These are phyloP conservation scores for Letharia columbiana DNA, from an alignment of 495 filamentous ascomycete species.

Conservation along the genomic window DNA sequence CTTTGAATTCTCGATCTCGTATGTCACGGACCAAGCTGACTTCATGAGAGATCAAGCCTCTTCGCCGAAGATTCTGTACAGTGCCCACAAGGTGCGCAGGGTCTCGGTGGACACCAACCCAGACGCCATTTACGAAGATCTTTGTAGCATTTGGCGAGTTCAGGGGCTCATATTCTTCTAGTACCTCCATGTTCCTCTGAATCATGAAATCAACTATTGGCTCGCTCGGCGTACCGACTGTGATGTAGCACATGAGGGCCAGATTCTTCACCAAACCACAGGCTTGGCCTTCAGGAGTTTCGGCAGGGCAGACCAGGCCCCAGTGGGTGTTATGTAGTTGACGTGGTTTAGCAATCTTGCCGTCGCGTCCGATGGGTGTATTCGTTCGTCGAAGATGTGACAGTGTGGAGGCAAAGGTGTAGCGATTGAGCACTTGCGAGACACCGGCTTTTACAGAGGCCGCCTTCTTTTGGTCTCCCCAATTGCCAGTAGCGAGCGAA, in stretches of 20 bases:
- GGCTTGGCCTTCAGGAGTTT: constrained; percentile 97
- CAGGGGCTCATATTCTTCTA: constrained; percentile 92
- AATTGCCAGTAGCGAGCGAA: constrained; percentile 96
- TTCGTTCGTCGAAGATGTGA: constrained; percentile 96
- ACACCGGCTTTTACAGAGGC: constrained; percentile 89
- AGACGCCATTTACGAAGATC: constrained; percentile 94
- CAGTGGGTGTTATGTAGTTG: constrained; percentile 99
- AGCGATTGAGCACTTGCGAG: constrained; percentile 95
- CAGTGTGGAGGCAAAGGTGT: constrained; percentile 91
- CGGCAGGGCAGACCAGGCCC: constrained; percentile 94
- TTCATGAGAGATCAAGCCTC: constrained; percentile 71
- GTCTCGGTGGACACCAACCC: constrained; percentile 86
- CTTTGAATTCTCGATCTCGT: constrained; percentile 93
- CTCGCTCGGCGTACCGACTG: constrained; percentile 79
- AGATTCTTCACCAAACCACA: constrained; percentile 98
- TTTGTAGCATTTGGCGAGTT: constrained; percentile 89
- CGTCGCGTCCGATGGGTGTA: constrained; percentile 93
- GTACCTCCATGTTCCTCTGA: constrained; percentile 83
- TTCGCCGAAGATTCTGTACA: constrained; percentile 67
- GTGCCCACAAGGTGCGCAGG: constrained; percentile 69
- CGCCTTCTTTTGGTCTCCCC: constrained; percentile 99
- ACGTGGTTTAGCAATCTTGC: constrained; percentile 95
- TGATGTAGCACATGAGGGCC: constrained; percentile 96
- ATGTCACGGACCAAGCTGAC: constrained; percentile 92
- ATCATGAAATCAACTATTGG: constrained; percentile 94